phyloP scores from a whole-genome alignment of 345 rosid genomes.

The Populus simonii region DNA sequence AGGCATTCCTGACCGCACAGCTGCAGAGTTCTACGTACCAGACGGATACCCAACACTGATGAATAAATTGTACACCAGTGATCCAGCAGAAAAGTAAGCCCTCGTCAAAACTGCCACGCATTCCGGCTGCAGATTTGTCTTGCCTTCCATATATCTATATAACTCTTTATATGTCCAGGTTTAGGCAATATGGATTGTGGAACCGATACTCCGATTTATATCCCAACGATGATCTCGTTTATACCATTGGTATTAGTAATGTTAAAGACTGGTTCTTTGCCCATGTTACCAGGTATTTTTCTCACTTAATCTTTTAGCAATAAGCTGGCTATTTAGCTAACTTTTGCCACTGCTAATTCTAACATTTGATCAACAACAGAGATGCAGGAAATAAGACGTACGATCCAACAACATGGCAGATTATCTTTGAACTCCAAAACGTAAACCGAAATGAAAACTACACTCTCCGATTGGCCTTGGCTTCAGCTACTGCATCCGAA shows the following conservation, averaged over 20 bases:
- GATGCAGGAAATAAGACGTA: constrained; percentile 18
- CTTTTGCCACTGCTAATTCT: neutral
- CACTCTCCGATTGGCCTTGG: constrained; percentile 64
- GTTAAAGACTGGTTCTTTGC: constrained; percentile 67
- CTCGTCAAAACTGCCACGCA: neutral
- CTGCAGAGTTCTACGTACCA: constrained; percentile 70
- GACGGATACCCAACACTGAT: constrained; percentile 48
- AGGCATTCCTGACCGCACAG: constrained; percentile 78
- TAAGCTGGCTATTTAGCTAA: neutral
- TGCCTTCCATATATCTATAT: too few species aligned
- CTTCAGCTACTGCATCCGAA: constrained; percentile 49
- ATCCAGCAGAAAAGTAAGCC: constrained; percentile 32
- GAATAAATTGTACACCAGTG: constrained; percentile 33
- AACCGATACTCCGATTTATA: constrained; percentile 18
- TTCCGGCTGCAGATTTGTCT: too few species aligned
- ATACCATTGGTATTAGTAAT: constrained; percentile 7
- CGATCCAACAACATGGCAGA: constrained; percentile 61
- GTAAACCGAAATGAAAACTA: constrained; percentile 36
- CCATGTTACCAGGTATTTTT: constrained; percentile 60
- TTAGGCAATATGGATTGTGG: constrained; percentile 35
- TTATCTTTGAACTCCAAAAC: constrained; percentile 39
- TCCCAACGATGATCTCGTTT: constrained; percentile 21
- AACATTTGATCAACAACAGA: constrained; percentile 25
- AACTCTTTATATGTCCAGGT: constrained; percentile 15
- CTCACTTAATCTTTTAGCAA: neutral